phyloP scores from a whole-genome alignment of 192 early-diverging fungal species.

The Cetraspora pellucida region DNA sequence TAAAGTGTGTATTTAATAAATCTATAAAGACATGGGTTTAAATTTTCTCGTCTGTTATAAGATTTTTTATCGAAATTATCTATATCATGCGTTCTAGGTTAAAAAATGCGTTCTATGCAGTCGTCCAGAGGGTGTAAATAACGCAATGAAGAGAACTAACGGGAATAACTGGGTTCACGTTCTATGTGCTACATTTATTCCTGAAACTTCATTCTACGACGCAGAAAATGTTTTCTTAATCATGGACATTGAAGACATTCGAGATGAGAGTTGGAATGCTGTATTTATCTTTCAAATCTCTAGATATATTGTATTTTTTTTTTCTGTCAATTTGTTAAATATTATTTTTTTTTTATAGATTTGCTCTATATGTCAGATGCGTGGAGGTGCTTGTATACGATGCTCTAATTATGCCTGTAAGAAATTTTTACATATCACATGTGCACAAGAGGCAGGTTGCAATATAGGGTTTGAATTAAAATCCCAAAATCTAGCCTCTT shows the following conservation, averaged over 20 bases:
- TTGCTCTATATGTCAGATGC: constrained; percentile 41
- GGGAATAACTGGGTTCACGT: constrained; percentile 81
- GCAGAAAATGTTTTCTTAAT: constrained; percentile 43
- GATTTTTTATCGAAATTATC: background rate
- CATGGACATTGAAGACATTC: constrained; percentile 51
- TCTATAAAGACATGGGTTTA: background rate
- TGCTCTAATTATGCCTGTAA: constrained; percentile 46
- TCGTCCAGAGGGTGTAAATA: constrained; percentile 39
- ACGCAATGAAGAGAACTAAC: constrained; percentile 68
- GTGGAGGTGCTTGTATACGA: constrained; percentile 44
- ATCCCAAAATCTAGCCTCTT: constrained; percentile 3
- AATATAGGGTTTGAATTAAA: constrained; percentile 51
- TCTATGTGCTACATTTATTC: constrained; percentile 63
- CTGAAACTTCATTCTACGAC: constrained; percentile 56
- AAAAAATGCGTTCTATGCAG: constrained; percentile 69
- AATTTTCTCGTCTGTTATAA: background rate
- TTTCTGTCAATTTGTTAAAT: background rate
- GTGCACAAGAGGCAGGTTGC: constrained; percentile 48
- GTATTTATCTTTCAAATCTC: background rate
- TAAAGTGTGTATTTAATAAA: background rate
- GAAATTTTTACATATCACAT: constrained; percentile 51
- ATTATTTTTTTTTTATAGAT: constrained; percentile 30
- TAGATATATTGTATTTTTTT: background rate
- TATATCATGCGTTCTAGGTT: constrained; percentile 38
- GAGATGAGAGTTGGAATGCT: constrained; percentile 40